A percentile compares a stretch with the other conserved stretches of the same genome.
phyloP scores from a whole-genome alignment of 352 stramenopile genomes.

The Pythium scleroteichum region DNA sequence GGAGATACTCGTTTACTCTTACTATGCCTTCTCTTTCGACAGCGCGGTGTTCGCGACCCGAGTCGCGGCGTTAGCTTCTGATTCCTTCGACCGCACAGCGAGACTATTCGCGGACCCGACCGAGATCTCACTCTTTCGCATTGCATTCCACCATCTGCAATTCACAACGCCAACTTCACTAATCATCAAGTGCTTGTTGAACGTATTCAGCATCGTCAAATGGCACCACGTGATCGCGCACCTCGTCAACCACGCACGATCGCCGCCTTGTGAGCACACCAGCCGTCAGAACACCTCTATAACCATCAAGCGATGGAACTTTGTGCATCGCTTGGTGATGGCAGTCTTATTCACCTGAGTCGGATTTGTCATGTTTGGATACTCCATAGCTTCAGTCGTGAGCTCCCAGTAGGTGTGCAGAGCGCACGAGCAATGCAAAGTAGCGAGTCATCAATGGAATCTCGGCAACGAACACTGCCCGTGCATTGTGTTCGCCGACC shows the following conservation, averaged over 20 bases:
- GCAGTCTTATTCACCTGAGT: conserved; percentile 10
- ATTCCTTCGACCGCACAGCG: conserved; percentile 37
- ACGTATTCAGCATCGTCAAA: conserved; percentile 42
- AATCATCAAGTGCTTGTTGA: conserved; percentile 37
- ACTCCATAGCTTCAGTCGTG: conserved; percentile 18
- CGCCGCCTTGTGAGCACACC: background rate
- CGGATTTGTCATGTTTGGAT: conserved; percentile 16
- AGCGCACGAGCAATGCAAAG: conserved; percentile 12
- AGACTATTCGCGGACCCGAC: conserved; percentile 44
- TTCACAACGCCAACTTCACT: conserved; percentile 30
- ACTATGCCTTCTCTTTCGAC: conserved; percentile 46
- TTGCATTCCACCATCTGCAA: conserved; percentile 47
- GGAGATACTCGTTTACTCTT: conserved; percentile 40
- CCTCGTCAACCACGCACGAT: background rate
- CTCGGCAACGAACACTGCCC: conserved; percentile 17
- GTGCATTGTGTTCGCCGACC: conserved; percentile 30
- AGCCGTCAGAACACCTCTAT: too few species aligned
- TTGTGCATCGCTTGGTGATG: background rate
- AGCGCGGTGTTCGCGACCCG: conserved; percentile 36
- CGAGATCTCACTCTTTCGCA: conserved; percentile 40
- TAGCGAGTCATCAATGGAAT: conserved; percentile 24
- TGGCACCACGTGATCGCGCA: conserved; percentile 36
- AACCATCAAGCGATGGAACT: background rate
- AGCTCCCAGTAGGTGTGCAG: conserved; percentile 9
- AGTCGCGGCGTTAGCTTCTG: conserved; percentile 29